phyloP scores from a whole-genome alignment of 805 yeast genomes.

The Candida michaelii region DNA sequence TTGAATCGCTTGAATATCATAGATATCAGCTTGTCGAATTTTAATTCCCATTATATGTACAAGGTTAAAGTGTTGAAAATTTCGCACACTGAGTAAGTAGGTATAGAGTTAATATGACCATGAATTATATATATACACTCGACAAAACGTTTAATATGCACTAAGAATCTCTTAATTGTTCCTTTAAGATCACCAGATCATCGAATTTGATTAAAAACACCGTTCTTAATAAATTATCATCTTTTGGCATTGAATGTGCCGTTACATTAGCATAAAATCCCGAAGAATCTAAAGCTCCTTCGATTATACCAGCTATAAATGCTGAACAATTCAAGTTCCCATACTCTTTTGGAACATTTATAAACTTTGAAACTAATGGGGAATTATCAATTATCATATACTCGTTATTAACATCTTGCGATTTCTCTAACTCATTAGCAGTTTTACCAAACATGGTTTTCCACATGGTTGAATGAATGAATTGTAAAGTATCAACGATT shows the following conservation, averaged over 20 bases:
- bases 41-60: conserved; percentile 66
- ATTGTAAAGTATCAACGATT: conserved; percentile 67
- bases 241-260: conserved; percentile 76
- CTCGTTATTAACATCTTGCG: conserved; percentile 66
- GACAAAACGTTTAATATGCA: too few relatives aligned
- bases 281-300: conserved; percentile 74
- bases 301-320: conserved; percentile 80
- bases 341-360: conserved; percentile 77
- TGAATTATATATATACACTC: too few relatives aligned
- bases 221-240: conserved; percentile 60
- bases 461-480: conserved; percentile 75
- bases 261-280: conserved; percentile 73
- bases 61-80: conserved; percentile 2
- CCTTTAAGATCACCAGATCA: conserved; percentile 54
- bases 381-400: conserved; percentile 77
- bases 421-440: conserved; percentile 74
- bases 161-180: conserved; percentile 21
- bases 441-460: conserved; percentile 65
- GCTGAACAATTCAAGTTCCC: conserved; percentile 79
- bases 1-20: conserved; percentile 92
- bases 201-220: conserved; percentile 76
- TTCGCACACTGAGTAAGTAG: background rate
- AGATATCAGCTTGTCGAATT: conserved; percentile 82
- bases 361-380: conserved; percentile 70
- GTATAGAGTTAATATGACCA: too few relatives aligned